Evolutionary conservation across 2,329 filamentous ascomycete species (phyloP), one percentile per base, ranked within the genome.

Genomic region (Thermomyces lanuginosus): DNA sequence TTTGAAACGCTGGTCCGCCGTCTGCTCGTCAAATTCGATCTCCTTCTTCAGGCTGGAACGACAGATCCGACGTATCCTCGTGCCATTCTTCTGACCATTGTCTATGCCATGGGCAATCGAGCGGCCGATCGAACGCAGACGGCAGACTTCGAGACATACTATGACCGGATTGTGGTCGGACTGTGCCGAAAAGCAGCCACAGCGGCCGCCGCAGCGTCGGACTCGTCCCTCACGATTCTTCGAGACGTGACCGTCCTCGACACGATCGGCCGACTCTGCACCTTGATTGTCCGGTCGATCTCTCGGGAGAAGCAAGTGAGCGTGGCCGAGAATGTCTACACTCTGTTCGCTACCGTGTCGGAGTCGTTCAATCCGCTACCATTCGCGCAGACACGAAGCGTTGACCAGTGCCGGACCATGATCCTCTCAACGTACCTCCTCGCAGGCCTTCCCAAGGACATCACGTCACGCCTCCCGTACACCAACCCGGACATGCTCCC

Each of bases 1-100:
- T 74, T 76, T 34, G 65, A 72, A 32, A 75, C 70, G 0, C 53
- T 77, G 6, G 60, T 75, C 17, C 54, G 72, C 21, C 59, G 71
- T 16, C 49, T 77, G 15, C 64, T 74, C 44, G 74, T 68, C 51
- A 76, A 73, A 39, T 50, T 76, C 15, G 63, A 66, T 26, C 48
- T 64, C 9, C 56, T 72, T 19, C 56, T 72, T 15, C 56, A 63
- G 30, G 49, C 56, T 16, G 55, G 50, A 12, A 32, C 37, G 13
- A 45, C 61, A 3, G 58, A 63, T 8, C 53, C 59, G 5, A 49
- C 51, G 3, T 76, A 76, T 39, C 58, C 70, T n/a, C 55, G 59
- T 12, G 64, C 67, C 5, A 60, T 77, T 4, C 51, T 77, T 2
- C 58, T 69, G 13, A 72, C 71, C 2, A 55, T 75, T 24, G 53